A percentile compares a stretch with the other conserved stretches of the same genome.
Evolutionary conservation across 768 basidiomycete genomes (phyloP).

Genomic region (Suillus subluteus): DNA sequence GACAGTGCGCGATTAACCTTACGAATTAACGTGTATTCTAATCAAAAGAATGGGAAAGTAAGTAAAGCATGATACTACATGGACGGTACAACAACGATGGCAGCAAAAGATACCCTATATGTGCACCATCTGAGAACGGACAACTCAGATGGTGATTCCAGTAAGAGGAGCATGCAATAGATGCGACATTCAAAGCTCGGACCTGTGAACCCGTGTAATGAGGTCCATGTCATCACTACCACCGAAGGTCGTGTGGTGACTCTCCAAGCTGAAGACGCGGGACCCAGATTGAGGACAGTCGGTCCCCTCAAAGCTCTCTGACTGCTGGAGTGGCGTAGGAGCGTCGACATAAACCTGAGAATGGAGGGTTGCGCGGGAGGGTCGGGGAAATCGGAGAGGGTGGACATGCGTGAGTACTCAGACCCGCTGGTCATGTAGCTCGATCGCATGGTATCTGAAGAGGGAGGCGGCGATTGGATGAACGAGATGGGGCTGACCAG

Average conservation of each 20-base stretch:
- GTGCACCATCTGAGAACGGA: background rate
- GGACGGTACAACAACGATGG: background rate
- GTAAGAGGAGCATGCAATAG: background rate
- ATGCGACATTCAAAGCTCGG: constrained; percentile 16
- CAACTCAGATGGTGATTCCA: background rate
- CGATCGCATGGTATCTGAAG: constrained; percentile 42
- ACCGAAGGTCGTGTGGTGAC: constrained; percentile 29
- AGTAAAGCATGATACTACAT: background rate
- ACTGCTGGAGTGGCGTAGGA: constrained; percentile 5
- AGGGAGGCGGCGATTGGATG: constrained; percentile 24
- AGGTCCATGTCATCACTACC: constrained; percentile 29
- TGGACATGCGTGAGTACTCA: constrained; percentile 63
- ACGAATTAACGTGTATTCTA: background rate
- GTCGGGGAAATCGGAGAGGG: constrained; percentile 71
- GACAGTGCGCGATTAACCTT: background rate
- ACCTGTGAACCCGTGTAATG: constrained; percentile 20
- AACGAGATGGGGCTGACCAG: constrained; percentile 22
- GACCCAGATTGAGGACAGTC: constrained; percentile 10
- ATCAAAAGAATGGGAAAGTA: background rate
- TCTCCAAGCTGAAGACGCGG: constrained; percentile 17
- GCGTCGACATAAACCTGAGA: constrained; percentile 46
- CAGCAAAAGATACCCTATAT: background rate
- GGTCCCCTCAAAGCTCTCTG: background rate
- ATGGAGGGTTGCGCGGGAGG: constrained; percentile 56
- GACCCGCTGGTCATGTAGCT: constrained; percentile 68